A percentile compares a stretch with the other conserved stretches of the same genome.
Evolutionary conservation across 208 protist genomes (phyloP).

Genomic region (Leishmania guyanensis): DNA sequence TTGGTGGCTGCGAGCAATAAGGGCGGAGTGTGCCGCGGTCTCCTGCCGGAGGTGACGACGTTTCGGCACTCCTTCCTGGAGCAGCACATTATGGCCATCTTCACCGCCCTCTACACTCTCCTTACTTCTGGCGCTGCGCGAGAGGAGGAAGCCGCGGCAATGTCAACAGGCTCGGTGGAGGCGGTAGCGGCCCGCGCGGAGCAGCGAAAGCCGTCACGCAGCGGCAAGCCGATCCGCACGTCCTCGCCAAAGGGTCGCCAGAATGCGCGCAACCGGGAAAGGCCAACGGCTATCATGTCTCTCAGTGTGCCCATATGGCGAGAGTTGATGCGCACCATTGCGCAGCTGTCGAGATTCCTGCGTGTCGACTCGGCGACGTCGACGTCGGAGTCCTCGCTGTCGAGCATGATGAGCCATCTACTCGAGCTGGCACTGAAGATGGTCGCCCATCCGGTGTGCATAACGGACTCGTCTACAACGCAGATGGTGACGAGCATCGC

Average conservation of each 20-base stretch:
- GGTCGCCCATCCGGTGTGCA: conserved; percentile 76
- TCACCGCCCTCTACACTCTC: conserved; percentile 69
- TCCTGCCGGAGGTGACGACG: conserved; percentile 28
- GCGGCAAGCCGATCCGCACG: neutral
- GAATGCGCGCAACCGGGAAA: conserved; percentile 2
- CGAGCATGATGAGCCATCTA: conserved; percentile 61
- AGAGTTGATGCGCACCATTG: conserved; percentile 83
- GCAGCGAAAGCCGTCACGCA: neutral
- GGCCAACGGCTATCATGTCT: conserved; percentile 52
- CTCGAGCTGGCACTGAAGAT: conserved; percentile 85
- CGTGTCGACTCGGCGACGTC: conserved; percentile 4
- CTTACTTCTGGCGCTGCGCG: conserved; percentile 49
- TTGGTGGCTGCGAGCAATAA: neutral
- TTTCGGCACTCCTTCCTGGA: conserved; percentile 61
- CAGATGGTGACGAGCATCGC: conserved; percentile 38
- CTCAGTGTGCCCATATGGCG: conserved; percentile 86
- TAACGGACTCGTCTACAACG: conserved; percentile 54
- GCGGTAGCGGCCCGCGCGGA: neutral
- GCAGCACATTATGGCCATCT: conserved; percentile 63
- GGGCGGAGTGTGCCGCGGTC: neutral
- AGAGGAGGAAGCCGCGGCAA: conserved; percentile 13
- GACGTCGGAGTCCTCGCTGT: conserved; percentile 8
- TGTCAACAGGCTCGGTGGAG: neutral
- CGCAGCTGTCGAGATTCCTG: conserved; percentile 44
- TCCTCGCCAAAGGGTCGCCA: conserved; percentile 3